Evolutionary conservation across 2,329 filamentous ascomycete genomes (phyloP).

Genomic region (Clarireedia paspali): DNA sequence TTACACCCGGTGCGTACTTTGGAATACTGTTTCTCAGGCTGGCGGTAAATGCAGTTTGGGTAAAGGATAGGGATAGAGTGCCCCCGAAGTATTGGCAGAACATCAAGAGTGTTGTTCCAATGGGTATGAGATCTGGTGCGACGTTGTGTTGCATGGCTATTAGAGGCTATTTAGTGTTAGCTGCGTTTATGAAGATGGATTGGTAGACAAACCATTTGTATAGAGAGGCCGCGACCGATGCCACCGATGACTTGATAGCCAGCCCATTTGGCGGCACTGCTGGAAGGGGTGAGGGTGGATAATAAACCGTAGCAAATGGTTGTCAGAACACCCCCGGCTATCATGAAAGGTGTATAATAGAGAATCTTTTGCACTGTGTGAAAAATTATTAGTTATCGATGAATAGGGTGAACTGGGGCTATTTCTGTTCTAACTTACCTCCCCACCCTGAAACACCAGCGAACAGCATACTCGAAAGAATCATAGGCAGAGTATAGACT

Average conservation of each 20-base stretch:
- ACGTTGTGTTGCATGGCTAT: not conserved
- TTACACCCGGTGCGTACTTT: not conserved
- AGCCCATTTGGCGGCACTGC: conserved; percentile 18
- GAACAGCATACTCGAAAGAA: conserved; percentile 26
- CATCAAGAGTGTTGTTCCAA: not conserved
- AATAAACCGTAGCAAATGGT: conserved; percentile 29
- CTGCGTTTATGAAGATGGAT: not conserved
- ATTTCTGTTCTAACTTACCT: not conserved
- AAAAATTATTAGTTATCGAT: not conserved
- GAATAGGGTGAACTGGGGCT: not conserved
- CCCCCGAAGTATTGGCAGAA: not conserved
- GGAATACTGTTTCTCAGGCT: not conserved
- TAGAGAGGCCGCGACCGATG: conserved; percentile 16
- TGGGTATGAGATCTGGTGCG: not conserved
- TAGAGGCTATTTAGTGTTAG: not conserved
- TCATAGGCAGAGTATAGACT: conserved; percentile 33
- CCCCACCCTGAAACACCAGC: not conserved
- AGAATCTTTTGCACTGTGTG: conserved; percentile 21
- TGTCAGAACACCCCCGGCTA: conserved; percentile 18
- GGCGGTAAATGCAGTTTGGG: not conserved
- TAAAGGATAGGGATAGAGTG: not conserved
- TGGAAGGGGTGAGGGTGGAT: conserved; percentile 23
- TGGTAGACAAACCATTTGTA: conserved; percentile 17
- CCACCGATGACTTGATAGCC: conserved; percentile 25
- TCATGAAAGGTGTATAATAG: conserved; percentile 30